These are phyloP conservation scores for Pythium dissimile DNA, from an alignment of 352 stramenopile species.

Conservation along the genomic window DNA sequence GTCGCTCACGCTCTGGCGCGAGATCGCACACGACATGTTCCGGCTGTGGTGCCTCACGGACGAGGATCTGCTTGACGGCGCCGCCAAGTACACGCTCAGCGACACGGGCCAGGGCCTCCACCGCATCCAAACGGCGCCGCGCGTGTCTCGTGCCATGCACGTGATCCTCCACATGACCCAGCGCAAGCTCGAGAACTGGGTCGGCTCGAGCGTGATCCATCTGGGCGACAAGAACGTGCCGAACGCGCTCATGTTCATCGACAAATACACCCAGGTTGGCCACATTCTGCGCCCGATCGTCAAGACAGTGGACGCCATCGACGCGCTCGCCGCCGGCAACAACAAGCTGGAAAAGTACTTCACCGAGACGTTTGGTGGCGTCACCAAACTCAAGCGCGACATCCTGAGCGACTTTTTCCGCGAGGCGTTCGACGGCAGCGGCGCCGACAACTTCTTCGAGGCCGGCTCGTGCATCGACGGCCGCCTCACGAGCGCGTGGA, in stretches of 20 bases:
- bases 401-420: slow-evolving; percentile 96
- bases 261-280: slow-evolving; percentile 96
- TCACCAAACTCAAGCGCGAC: slow-evolving; percentile 77
- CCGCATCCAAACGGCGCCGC: slow-evolving; percentile 91
- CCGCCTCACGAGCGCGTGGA: slow-evolving; percentile 95
- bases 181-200: slow-evolving; percentile 77
- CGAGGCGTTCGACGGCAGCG: slow-evolving; percentile 94
- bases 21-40: slow-evolving; percentile 97
- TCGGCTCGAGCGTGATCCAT: slow-evolving; percentile 95
- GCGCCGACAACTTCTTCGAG: slow-evolving; percentile 95
- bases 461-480: slow-evolving; percentile 96
- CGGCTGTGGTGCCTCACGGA: slow-evolving; percentile 94
- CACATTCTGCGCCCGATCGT: slow-evolving; percentile 87
- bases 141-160: slow-evolving; percentile 94
- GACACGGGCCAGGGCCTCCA: slow-evolving; percentile 96
- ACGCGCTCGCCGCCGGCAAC: slow-evolving; percentile 45
- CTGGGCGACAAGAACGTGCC: slow-evolving; percentile 98
- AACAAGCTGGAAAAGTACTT: slow-evolving; percentile 62
- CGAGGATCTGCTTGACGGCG: slow-evolving; percentile 88
- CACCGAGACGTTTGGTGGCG: slow-evolving; percentile 79
- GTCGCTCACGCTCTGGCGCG: slow-evolving; percentile 94
- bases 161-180: slow-evolving; percentile 88
- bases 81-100: slow-evolving; percentile 83
- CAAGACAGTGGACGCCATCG: slow-evolving; percentile 79
- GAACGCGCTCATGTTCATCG: slow-evolving; percentile 98